Conservation (phyloP, 192 early-diverging fungal species). For the Pilobolus umbonatus region DNA sequence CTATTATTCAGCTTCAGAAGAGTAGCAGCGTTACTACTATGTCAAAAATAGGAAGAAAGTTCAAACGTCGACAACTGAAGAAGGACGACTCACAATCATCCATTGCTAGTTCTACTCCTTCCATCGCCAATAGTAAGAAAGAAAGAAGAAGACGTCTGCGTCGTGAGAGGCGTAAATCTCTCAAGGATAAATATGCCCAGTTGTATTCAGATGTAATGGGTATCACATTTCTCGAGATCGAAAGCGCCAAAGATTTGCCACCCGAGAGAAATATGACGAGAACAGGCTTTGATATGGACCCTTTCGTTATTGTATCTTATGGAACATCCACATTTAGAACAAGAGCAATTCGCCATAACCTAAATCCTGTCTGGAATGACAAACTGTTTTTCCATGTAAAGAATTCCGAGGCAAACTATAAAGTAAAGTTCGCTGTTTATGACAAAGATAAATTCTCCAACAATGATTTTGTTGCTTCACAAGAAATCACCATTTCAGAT, state of each 20-base stretch:
- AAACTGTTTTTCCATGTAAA: slow-evolving; percentile 59
- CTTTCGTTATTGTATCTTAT: slow-evolving; percentile 73
- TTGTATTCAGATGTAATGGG: slow-evolving; percentile 36
- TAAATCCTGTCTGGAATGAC: slow-evolving; percentile 74
- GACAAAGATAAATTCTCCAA: slow-evolving; percentile 70
- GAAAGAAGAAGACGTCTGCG: slow-evolving; percentile 2
- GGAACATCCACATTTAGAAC: slow-evolving; percentile 67
- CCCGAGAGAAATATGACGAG: slow-evolving; percentile 38
- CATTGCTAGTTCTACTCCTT: slow-evolving; percentile 1
- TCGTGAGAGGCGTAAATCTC: neutral
- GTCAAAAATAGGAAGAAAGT: slow-evolving; percentile 1
- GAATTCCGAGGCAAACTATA: slow-evolving; percentile 36
- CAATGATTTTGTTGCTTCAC: slow-evolving; percentile 59
- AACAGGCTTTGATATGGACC: slow-evolving; percentile 77
- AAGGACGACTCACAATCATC: slow-evolving; percentile 4
- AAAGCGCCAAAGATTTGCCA: slow-evolving; percentile 43
- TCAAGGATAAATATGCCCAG: slow-evolving; percentile 13
- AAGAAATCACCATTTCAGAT: slow-evolving; percentile 41
- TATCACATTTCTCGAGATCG: slow-evolving; percentile 47
- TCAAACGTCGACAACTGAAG: slow-evolving; percentile 1
- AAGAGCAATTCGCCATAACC: slow-evolving; percentile 54
- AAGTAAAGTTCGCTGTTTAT: slow-evolving; percentile 57
- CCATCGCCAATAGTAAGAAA: neutral
- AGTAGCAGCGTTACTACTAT: neutral
- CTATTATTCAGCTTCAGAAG: neutral